Percentiles rank a stretch among this genome's conserved stretches.
These are phyloP conservation scores for Mesotaenium endlicherianum DNA, from an alignment of 139 green algal species.

Conservation along the genomic window DNA sequence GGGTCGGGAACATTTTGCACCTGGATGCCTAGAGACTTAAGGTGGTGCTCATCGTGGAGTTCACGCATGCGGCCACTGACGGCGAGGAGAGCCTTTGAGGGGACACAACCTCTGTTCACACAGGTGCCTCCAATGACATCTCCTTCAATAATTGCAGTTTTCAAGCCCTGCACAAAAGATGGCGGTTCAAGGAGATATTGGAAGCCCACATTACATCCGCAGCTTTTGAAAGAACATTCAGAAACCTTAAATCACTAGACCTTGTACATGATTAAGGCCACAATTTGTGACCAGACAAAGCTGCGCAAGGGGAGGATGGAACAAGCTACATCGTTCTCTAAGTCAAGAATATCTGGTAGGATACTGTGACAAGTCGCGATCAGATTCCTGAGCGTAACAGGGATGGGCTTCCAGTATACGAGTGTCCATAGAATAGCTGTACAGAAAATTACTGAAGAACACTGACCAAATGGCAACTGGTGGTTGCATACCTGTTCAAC, in stretches of 20 bases:
- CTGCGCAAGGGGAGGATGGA: too few species aligned
- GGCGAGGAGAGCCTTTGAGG: constrained; percentile 90
- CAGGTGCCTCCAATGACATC: constrained; percentile 97
- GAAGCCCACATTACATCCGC: neutral
- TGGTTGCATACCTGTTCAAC: constrained; percentile 80
- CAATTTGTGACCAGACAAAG: neutral
- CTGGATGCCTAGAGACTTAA: constrained; percentile 78
- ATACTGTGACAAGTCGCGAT: too few species aligned
- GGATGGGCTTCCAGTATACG: too few species aligned
- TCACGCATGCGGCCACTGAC: constrained; percentile 90
- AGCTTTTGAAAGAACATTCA: neutral
- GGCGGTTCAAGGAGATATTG: neutral
- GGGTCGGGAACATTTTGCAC: too few species aligned
- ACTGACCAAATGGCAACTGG: too few species aligned
- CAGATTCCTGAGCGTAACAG: too few species aligned
- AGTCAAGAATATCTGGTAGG: too few species aligned
- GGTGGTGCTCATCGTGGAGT: constrained; percentile 85
- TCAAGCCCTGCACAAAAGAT: constrained; percentile 72
- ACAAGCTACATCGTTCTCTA: too few species aligned
- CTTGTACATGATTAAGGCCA: neutral
- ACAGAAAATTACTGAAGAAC: too few species aligned
- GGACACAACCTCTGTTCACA: constrained; percentile 99
- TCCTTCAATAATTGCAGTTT: constrained; percentile 94
- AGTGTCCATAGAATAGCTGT: too few species aligned
- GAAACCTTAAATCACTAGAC: neutral